phyloP scores from a whole-genome alignment of 1,139 yeast genomes.

The Martiniozyma asiatica region DNA sequence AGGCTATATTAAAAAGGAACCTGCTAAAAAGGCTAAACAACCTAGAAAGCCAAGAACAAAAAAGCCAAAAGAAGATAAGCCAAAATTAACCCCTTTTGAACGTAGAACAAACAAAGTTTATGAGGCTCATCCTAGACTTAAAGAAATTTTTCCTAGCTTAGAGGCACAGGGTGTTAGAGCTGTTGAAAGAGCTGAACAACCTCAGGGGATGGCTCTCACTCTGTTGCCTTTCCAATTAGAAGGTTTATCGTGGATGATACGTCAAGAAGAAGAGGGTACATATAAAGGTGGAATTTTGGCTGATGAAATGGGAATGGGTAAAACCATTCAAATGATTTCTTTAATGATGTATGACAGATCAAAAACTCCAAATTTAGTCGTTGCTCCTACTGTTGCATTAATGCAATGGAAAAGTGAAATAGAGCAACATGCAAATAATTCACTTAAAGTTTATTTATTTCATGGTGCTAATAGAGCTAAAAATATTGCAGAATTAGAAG shows the following conservation, averaged over 20 bases:
- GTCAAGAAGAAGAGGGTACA: conserved; percentile 73
- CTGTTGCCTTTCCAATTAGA: conserved; percentile 86
- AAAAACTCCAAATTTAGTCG: conserved; percentile 71
- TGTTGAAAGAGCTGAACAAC: conserved; percentile 60
- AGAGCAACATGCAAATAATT: conserved; percentile 65
- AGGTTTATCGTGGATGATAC: conserved; percentile 79
- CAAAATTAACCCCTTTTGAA: conserved; percentile 56
- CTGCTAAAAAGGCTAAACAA: too few species aligned
- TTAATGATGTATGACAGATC: conserved; percentile 58
- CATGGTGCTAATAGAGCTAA: conserved; percentile 77
- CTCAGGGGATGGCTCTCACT: conserved; percentile 60
- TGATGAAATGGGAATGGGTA: conserved; percentile 99
- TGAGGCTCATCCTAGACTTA: conserved; percentile 67
- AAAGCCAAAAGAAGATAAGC: conserved; percentile 28
- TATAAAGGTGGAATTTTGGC: conserved; percentile 92
- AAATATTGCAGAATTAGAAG: conserved; percentile 40
- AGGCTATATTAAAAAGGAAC: too few species aligned
- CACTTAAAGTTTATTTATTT: conserved; percentile 53
- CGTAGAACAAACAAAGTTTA: conserved; percentile 54
- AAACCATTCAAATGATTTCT: conserved; percentile 90
- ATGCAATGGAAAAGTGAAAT: conserved; percentile 98
- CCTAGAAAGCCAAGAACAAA: conserved; percentile 8
- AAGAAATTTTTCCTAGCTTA: conserved; percentile 58
- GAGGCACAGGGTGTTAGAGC: conserved; percentile 35
- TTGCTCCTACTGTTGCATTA: conserved; percentile 95